Percentiles rank a stretch among this genome's conserved stretches.
Evolutionary conservation across 805 yeast species (phyloP).

Genomic region (Wickerhamiella shivajii): DNA sequence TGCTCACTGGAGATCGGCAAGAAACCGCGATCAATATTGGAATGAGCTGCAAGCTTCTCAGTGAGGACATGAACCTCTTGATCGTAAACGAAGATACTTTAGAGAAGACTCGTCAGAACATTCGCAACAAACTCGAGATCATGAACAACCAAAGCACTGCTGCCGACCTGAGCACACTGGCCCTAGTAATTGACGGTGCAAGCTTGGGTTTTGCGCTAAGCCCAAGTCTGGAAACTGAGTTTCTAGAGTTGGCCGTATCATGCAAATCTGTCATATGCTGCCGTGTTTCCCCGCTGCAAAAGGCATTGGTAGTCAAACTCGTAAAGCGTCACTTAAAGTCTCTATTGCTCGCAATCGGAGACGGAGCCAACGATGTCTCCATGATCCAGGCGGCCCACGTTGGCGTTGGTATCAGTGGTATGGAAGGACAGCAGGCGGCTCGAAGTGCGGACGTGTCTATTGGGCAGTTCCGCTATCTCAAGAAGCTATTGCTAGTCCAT

Average conservation of each 20-base stretch:
- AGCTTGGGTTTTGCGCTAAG: conserved; percentile 80
- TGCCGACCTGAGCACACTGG: conserved; percentile 64
- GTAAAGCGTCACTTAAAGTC: conserved; percentile 66
- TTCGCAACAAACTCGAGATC: conserved; percentile 62
- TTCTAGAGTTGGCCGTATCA: conserved; percentile 63
- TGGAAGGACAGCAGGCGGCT: conserved; percentile 99
- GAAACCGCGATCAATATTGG: conserved; percentile 98
- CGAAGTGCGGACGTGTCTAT: conserved; percentile 94
- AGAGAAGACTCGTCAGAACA: conserved; percentile 60
- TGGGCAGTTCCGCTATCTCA: conserved; percentile 83
- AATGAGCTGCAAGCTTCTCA: conserved; percentile 85
- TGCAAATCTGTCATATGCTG: conserved; percentile 97
- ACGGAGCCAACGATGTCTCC: conserved; percentile 97
- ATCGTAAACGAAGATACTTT: conserved; percentile 76
- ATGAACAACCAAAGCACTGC: conserved; percentile 46
- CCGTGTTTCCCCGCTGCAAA: conserved; percentile 93
- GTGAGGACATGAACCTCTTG: conserved; percentile 91
- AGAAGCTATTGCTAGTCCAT: conserved; percentile 75
- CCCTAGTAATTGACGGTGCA: conserved; percentile 87
- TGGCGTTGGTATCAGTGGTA: conserved; percentile 97
- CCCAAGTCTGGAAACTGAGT: conserved; percentile 57
- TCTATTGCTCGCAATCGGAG: conserved; percentile 85
- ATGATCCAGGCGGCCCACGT: conserved; percentile 99
- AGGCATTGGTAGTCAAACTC: conserved; percentile 88
- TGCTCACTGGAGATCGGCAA: conserved; percentile 93